Conservation (phyloP, 164 flowering plant genomes). For the Hamamelis virginiana region DNA sequence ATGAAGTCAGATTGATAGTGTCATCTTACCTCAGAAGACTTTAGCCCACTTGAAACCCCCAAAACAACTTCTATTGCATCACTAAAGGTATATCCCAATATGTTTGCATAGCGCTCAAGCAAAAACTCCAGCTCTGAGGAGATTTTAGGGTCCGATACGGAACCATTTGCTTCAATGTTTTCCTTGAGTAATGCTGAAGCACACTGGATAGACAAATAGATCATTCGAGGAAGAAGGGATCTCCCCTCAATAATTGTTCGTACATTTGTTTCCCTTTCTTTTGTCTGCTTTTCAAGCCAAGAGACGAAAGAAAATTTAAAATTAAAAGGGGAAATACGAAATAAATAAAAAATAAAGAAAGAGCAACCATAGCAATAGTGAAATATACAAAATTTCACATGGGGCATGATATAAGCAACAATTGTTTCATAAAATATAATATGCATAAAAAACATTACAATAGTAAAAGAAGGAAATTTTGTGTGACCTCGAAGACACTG, state of each 20-base stretch:
- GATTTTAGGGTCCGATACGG: slow-evolving; percentile 37
- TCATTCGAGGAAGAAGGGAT: slow-evolving; percentile 77
- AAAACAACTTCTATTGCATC: slow-evolving; percentile 54
- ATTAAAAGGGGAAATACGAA: neutral
- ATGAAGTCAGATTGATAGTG: neutral
- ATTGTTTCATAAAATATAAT: neutral
- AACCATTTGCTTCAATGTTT: slow-evolving; percentile 54
- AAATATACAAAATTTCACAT: neutral
- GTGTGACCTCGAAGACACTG: neutral
- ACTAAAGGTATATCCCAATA: slow-evolving; percentile 58
- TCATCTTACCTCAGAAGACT: slow-evolving; percentile 46
- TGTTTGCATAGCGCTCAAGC: slow-evolving; percentile 67
- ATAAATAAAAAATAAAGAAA: neutral
- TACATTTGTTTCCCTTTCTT: slow-evolving; percentile 42
- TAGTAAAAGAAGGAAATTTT: neutral
- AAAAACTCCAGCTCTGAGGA: slow-evolving; percentile 53
- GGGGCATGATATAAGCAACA: neutral
- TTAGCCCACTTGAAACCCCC: slow-evolving; percentile 42
- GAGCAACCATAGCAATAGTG: neutral
- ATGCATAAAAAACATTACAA: neutral
- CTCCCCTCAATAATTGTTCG: slow-evolving; percentile 50
- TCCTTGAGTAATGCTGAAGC: slow-evolving; percentile 60
- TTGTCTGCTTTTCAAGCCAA: slow-evolving; percentile 32
- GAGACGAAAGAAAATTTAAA: neutral
- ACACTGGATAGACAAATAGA: slow-evolving; percentile 64